Evolutionary conservation across 179 eudicot species (phyloP), one percentile per base, ranked within the genome.

Genomic region (Beta corolliflora): DNA sequence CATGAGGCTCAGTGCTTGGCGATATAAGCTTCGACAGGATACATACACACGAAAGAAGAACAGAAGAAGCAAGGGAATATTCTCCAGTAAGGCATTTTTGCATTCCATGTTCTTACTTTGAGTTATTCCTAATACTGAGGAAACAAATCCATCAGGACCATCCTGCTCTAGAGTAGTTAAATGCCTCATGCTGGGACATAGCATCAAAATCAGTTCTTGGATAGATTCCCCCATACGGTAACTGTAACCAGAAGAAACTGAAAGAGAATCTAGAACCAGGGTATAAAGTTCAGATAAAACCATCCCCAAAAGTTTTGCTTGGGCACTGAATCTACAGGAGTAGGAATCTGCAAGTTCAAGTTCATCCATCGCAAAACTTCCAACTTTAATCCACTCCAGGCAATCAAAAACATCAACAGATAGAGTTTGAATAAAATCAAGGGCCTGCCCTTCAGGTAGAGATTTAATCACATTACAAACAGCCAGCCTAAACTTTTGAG

Each of bases 361-460:
- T 83, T 55, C 82, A 80, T 76, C 73, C 29, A 77, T 60, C 15
- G 73, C 71, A 76, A 88, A 88, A 78, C 48, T 76, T 50, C 82
- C 77, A 79, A 82, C 78, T 81, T 90, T 90, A 77, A 89, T 65
- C 99, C 99, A 97, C 66, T 90, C 89, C 79, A 97, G 83, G 61
- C 97, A 89, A 83, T 93, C 93, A 56, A 85, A 89, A 67, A 97
- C 73, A 84, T 97, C 99, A 77, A 83, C 78, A 46, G 85, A 83
- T 80, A 97, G 85, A 77, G 80, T 84, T 74, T 86, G 91, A 87
- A 97, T 78, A 79, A 89, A 90, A 68, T 87, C 90, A 83, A 89
- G 85, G 50, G 88, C 97, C 87, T 96, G 98, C 77, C 99, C 99
- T 88, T 94, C 99, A 66, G 99, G 99, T 67, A 93, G 91, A 78